These are phyloP conservation scores for Mangifera indica DNA, from an alignment of 345 rosid species.

Conservation along the genomic window DNA sequence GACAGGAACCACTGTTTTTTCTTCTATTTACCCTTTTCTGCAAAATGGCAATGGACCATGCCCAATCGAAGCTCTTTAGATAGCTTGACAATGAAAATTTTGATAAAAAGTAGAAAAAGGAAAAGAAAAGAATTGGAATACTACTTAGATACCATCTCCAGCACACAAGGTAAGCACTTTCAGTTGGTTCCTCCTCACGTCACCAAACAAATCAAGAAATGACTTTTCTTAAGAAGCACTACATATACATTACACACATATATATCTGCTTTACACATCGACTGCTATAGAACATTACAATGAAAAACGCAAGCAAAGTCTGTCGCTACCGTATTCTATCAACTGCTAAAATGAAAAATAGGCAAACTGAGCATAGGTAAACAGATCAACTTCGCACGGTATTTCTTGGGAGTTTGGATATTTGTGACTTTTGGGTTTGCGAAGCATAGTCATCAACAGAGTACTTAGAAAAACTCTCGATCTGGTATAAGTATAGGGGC, in stretches of 20 bases:
- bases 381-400: not conserved
- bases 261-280: not conserved
- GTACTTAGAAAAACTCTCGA: slow-evolving; percentile 58
- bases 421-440: not conserved
- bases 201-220: not conserved
- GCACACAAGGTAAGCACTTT: not conserved
- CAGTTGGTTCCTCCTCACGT: not conserved
- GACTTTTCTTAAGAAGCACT: not conserved
- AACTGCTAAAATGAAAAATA: not conserved
- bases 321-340: not conserved
- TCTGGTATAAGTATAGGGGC: slow-evolving; percentile 70
- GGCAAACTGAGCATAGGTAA: not conserved
- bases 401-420: not conserved
- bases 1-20: not conserved
- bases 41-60: no score
- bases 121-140: not conserved
- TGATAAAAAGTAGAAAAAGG: not conserved
- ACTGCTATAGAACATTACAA: not conserved
- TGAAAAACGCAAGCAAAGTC: not conserved
- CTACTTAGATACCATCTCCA: not conserved
- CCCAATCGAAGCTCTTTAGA: not conserved
- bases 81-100: not conserved
- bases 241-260: no score
- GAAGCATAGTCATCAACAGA: not conserved
- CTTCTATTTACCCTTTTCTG: not conserved